Evolutionary conservation across 352 stramenopile species (phyloP).

Genomic region (Phytophthora sp.): DNA sequence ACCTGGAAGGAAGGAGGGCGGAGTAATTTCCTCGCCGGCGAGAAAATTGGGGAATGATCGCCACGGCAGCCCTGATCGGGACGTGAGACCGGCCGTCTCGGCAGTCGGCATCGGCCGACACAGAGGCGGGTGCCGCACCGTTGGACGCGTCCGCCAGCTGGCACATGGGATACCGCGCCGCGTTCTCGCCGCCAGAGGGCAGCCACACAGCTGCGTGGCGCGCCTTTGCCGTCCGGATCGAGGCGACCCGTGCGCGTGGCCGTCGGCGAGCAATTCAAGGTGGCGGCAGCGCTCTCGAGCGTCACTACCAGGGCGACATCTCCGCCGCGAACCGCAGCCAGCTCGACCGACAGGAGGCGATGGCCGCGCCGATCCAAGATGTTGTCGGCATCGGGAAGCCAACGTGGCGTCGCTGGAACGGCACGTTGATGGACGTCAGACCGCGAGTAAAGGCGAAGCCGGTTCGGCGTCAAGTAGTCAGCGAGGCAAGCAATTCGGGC

Average conservation of each 20-base stretch:
- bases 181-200: constrained; percentile 2
- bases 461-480: neutral
- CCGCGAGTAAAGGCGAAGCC: neutral
- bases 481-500: neutral
- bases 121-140: constrained; percentile 5
- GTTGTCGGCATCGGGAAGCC: constrained; percentile 18
- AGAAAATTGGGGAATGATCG: constrained; percentile 40
- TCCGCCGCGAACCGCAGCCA: no score
- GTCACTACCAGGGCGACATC: no score
- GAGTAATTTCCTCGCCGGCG: constrained; percentile 32
- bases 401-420: constrained; percentile 7
- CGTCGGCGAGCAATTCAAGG: neutral
- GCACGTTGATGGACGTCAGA: neutral
- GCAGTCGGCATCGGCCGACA: constrained; percentile 12
- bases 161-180: constrained; percentile 21
- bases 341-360: no score
- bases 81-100: constrained; percentile 31
- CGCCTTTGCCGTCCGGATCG: constrained; percentile 30
- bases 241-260: neutral
- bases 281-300: no score
- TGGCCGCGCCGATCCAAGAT: constrained; percentile 5
- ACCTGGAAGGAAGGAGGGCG: neutral
- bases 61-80: constrained; percentile 11
- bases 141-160: constrained; percentile 23
- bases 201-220: constrained; percentile 20